Evolutionary conservation across 148 eudicot genomes (phyloP).

Genomic region (Drosera capensis): DNA sequence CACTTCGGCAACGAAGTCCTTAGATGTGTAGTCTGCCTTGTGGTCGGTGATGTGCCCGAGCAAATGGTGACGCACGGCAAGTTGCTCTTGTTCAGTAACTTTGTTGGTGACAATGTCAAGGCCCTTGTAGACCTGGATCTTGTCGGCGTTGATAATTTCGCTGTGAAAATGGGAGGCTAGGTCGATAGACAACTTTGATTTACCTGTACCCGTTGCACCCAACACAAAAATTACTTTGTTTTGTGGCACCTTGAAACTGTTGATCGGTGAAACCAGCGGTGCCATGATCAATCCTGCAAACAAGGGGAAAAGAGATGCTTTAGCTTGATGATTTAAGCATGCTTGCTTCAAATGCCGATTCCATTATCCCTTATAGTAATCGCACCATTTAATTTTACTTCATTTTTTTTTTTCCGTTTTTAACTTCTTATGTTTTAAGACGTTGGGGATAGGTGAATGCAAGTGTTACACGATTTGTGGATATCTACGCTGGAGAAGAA

Average conservation of each 20-base stretch:
- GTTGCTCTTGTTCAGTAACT: slow-evolving; percentile 2
- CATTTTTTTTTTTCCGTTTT: too few relatives aligned
- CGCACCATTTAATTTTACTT: too few relatives aligned
- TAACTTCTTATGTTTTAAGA: too few relatives aligned
- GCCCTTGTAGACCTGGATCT: slow-evolving; percentile 22
- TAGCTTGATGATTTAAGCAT: too few relatives aligned
- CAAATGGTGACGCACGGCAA: slow-evolving; percentile 18
- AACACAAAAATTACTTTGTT: slow-evolving; percentile 18
- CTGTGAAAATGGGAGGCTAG: slow-evolving; percentile 7
- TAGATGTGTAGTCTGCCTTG: slow-evolving; percentile 6
- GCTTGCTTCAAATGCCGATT: too few relatives aligned
- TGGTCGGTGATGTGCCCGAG: slow-evolving; percentile 14
- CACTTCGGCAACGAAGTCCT: slow-evolving; percentile 7
- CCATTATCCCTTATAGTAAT: too few relatives aligned
- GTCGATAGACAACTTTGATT: slow-evolving; percentile 18
- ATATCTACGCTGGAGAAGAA: too few relatives aligned
- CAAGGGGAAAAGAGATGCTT: too few relatives aligned
- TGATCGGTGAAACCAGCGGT: too few relatives aligned
- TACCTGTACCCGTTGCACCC: slow-evolving; percentile 28
- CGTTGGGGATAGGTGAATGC: too few relatives aligned
- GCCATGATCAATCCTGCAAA: too few relatives aligned
- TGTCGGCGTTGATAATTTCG: slow-evolving; percentile 27
- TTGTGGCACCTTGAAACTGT: not conserved
- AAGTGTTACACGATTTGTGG: too few relatives aligned
- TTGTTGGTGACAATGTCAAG: slow-evolving; percentile 27